A percentile compares a stretch with the other conserved stretches of the same genome.
Evolutionary conservation across 2,329 filamentous ascomycete genomes (phyloP).

Genomic region (Curvularia hawaiiensis): DNA sequence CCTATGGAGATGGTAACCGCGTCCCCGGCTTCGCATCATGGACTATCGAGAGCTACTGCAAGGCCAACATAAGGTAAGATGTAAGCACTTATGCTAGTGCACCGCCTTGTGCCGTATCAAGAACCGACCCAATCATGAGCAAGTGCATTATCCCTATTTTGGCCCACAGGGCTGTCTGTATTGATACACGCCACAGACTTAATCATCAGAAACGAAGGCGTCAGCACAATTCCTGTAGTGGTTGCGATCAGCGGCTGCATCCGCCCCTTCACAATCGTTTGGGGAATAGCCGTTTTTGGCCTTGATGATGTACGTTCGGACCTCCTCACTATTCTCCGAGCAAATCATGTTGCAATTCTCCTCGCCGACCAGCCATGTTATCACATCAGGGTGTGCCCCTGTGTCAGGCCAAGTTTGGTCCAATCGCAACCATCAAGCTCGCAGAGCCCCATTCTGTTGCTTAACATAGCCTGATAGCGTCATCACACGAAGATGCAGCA

Average conservation of each 20-base stretch:
- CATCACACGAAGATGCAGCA: slow-evolving; percentile 1
- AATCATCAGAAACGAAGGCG: slow-evolving; percentile 23
- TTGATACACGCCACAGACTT: slow-evolving; percentile 19
- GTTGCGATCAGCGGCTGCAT: slow-evolving; percentile 19
- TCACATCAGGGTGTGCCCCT: slow-evolving; percentile 10
- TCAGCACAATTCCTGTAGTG: slow-evolving; percentile 6
- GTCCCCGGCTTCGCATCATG: slow-evolving; percentile 2
- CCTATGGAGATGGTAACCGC: slow-evolving; percentile 7
- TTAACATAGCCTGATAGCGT: background rate
- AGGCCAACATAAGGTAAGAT: slow-evolving; percentile 10
- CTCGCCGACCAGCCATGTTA: slow-evolving; percentile 22
- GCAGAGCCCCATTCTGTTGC: background rate
- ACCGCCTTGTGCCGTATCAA: slow-evolving; percentile 2
- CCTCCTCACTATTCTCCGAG: slow-evolving; percentile 32
- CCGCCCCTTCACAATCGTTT: slow-evolving; percentile 9
- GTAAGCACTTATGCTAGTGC: slow-evolving; percentile 4
- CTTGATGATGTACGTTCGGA: slow-evolving; percentile 23
- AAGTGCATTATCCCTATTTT: background rate
- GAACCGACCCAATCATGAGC: slow-evolving; percentile 15
- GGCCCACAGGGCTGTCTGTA: slow-evolving; percentile 6
- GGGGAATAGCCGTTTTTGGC: slow-evolving; percentile 12
- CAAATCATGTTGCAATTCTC: slow-evolving; percentile 15
- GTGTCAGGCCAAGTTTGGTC: slow-evolving; percentile 2
- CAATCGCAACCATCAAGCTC: slow-evolving; percentile 8
- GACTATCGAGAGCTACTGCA: slow-evolving; percentile 18